Conservation (phyloP, 2,329 filamentous ascomycete genomes). For the Cercospora citrullina region DNA sequence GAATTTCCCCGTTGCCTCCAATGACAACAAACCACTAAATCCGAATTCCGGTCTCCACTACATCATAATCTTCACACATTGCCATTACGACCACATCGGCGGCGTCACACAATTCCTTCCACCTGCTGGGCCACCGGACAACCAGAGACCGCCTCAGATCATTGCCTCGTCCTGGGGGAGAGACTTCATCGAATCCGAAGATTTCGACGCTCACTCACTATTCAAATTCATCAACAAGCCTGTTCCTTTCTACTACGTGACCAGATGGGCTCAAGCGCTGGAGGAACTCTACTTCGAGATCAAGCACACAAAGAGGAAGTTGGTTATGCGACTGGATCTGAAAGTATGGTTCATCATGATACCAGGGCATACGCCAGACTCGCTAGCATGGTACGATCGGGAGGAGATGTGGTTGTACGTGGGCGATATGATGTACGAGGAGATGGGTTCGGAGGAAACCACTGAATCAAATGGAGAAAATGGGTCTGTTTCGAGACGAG, state of each 20-base stretch:
- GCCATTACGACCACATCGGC: slow-evolving; percentile 48
- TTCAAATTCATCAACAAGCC: slow-evolving; percentile 43
- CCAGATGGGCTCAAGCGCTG: slow-evolving; percentile 45
- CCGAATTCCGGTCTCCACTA: slow-evolving; percentile 38
- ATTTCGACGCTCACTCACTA: slow-evolving; percentile 43
- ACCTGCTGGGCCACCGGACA: background rate
- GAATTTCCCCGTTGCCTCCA: slow-evolving; percentile 41
- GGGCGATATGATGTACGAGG: slow-evolving; percentile 51
- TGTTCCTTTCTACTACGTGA: slow-evolving; percentile 45
- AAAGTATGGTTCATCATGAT: slow-evolving; percentile 48
- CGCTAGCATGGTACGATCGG: slow-evolving; percentile 49
- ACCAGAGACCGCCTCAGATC: slow-evolving; percentile 32
- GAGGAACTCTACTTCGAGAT: slow-evolving; percentile 36
- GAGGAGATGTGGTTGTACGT: slow-evolving; percentile 48
- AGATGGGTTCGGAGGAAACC: slow-evolving; percentile 21
- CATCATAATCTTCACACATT: slow-evolving; percentile 49
- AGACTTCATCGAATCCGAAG: slow-evolving; percentile 44
- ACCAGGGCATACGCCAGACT: slow-evolving; percentile 51
- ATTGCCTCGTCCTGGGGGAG: slow-evolving; percentile 42
- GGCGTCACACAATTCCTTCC: slow-evolving; percentile 42
- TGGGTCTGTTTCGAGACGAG: no score
- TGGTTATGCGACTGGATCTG: slow-evolving; percentile 28
- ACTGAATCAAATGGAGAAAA: no score
- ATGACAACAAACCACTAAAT: slow-evolving; percentile 43
- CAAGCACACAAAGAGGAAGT: background rate